Evolutionary conservation across 306 rosid species (phyloP), one percentile per base, ranked within the genome.

Genomic region (Rosa chinensis): DNA sequence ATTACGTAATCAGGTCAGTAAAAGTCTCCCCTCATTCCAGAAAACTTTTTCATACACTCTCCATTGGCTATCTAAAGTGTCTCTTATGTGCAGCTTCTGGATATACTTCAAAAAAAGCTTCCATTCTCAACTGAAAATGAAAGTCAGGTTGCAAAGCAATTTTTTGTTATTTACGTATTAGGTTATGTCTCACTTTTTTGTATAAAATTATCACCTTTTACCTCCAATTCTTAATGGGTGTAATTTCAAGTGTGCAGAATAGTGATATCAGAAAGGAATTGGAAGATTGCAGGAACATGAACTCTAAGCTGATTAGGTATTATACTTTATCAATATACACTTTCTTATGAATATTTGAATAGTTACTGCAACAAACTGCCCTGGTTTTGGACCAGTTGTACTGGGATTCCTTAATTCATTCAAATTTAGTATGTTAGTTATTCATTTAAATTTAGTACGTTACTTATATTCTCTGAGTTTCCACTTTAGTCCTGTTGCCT

Each of bases 1-100:
- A 79, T 81, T 95, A 74, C 94, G 91, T 25, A 90, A 92, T 73
- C 92, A 89, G 95, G 99, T 94, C 77, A 72, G 39, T 64, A 53
- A 73, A 77, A 56, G 69, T 44, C 71, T 55, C 80, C 23, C 72
- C 49, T 59, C 48, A 53, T 72, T 80, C 76, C 53, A 4, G 7
- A 55, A 13, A 50, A 43, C 16, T 73, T 48, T 23, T 55, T 62
- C 61, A 50, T 81, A 32, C 80, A 79, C 43, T 68, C 67, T 82
- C 77, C 76, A 75, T 73, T 49, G 67, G 61, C 80, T 82, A 21
- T 79, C 80, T 83, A 20, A 77, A 81, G 66, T 58, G 52, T 80
- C 75, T 73, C 77, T 73, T 39, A 73, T 25, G 3, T 81, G 88
- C 91, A 92, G 97, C 87, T 92, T 80, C 88, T 89, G 73, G 85